Base-by-base conservation (phyloP, 805 yeast species). In the Lipomyces lipofer region DNA sequence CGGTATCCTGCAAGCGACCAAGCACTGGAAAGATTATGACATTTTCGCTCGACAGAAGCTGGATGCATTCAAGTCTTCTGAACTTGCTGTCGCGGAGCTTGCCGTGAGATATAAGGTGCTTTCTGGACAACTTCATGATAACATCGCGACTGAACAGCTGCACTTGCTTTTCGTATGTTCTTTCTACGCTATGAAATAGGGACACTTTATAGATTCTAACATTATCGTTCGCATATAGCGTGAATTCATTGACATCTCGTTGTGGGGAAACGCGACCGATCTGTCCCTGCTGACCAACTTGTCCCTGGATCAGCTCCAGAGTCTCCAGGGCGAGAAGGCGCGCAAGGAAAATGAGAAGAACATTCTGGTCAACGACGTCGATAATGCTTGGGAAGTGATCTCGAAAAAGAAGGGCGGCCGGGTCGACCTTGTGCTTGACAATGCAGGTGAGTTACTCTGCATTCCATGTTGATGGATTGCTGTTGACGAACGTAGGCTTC, bases 261-360 rank as follows among this genome's bases (percentile, higher is more conserved):
- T 94, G 50, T 94, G 99, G 99, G 99, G 99, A 25, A 94, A 94
- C 70, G 97, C 98, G 17, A 88, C 97, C 3, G 99, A 94, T 70
- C 78, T 94, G 66, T 89, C 97, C 0, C 74, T 95, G 50, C 76
- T 94, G 59, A 91, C 95, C 3, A 90, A 88, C 55, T 89, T 92
- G n/a, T 62, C 74, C 17, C 69, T 89, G 27, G 97, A 91, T 44
- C 97, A 94, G 62, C 86, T 94, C 65, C 86, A 88, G 70, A 83
- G 92, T 4, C 82, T 89, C 36, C 99, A 94, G 74, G 97, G 97
- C 40, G 87, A 86, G 10, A 89, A 86, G 59, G 89, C 89, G 17
- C 78, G 98, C 63, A 85, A 49, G 52, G 57, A 45, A 43, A 51
- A 44, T 33, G 64, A 49, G 49, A 44, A 52, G 51, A 59, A 59